A percentile compares a stretch with the other conserved stretches of the same genome.
phyloP scores from a whole-genome alignment of 176 grass and related monocot species.

The Typha latifolia region DNA sequence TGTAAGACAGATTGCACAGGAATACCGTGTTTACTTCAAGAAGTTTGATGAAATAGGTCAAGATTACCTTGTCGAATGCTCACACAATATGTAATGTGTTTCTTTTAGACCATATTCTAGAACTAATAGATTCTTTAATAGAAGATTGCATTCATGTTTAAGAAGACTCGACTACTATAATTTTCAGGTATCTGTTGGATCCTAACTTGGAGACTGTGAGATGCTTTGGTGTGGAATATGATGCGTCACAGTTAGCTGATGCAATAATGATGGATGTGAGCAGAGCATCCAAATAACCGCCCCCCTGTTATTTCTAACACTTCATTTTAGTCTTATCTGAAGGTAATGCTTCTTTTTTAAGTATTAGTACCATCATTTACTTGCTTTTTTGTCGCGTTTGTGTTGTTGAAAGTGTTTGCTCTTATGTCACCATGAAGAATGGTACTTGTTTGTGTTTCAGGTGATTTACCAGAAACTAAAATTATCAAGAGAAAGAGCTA shows the following conservation, averaged over 20 bases:
- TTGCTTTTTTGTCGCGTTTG: too few species aligned
- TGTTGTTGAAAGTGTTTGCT: not conserved
- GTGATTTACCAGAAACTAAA: not conserved
- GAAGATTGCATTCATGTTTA: conserved; percentile 2
- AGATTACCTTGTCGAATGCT: conserved; percentile 91
- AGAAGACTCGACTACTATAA: conserved; percentile 19
- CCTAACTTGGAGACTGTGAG: conserved; percentile 78
- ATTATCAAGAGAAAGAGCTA: not conserved
- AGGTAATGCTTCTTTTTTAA: not conserved
- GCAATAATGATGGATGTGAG: conserved; percentile 52
- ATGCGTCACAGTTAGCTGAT: conserved; percentile 63
- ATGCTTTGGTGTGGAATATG: conserved; percentile 73
- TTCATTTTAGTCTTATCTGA: not conserved
- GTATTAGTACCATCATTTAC: too few species aligned
- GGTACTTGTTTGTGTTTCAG: not conserved
- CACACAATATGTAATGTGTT: conserved; percentile 62
- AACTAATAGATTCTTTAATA: not conserved
- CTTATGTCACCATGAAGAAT: not conserved
- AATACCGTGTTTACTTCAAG: conserved; percentile 90
- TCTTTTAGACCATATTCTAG: not conserved
- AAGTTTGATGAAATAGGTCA: conserved; percentile 71
- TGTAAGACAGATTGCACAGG: conserved; percentile 89
- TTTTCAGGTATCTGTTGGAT: conserved; percentile 83
- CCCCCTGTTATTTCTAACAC: not conserved
- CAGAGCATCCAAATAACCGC: conserved; percentile 35